Conservation (phyloP, 352 stramenopile genomes). For the Globisporangium middletonii region DNA sequence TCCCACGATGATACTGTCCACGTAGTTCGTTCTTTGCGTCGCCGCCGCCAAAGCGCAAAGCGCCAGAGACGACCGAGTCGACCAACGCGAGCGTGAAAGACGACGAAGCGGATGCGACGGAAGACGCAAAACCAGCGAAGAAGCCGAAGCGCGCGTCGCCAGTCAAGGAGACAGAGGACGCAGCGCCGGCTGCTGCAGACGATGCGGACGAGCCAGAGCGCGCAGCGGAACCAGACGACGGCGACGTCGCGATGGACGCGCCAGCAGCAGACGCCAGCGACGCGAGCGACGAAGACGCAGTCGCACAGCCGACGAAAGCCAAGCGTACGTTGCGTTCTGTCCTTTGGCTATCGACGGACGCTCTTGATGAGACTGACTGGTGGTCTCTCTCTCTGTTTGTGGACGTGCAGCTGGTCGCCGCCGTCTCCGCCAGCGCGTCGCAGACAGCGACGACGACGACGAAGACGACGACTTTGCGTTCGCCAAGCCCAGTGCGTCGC, state of each 20-base stretch:
- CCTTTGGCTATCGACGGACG: background rate
- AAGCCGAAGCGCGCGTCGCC: constrained; percentile 3
- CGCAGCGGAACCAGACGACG: constrained; percentile 21
- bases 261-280: constrained; percentile 7
- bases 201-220: constrained; percentile 10
- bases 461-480: constrained; percentile 41
- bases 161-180: background rate
- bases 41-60: constrained; percentile 34
- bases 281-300: background rate
- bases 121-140: constrained; percentile 2
- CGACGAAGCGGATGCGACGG: background rate
- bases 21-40: constrained; percentile 54
- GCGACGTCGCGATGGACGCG: constrained; percentile 23
- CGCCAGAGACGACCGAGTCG: constrained; percentile 2
- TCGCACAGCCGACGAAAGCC: constrained; percentile 11
- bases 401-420: constrained; percentile 33
- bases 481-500: constrained; percentile 2
- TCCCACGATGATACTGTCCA: background rate
- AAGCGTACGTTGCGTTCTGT: constrained; percentile 29
- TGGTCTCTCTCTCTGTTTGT: constrained; percentile 1
- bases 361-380: background rate
- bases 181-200: constrained; percentile 3
- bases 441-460: constrained; percentile 33
- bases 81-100: background rate
- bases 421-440: constrained; percentile 52